Evolutionary conservation across 2,329 filamentous ascomycete species (phyloP).

Genomic region (Pyricularia sp.): DNA sequence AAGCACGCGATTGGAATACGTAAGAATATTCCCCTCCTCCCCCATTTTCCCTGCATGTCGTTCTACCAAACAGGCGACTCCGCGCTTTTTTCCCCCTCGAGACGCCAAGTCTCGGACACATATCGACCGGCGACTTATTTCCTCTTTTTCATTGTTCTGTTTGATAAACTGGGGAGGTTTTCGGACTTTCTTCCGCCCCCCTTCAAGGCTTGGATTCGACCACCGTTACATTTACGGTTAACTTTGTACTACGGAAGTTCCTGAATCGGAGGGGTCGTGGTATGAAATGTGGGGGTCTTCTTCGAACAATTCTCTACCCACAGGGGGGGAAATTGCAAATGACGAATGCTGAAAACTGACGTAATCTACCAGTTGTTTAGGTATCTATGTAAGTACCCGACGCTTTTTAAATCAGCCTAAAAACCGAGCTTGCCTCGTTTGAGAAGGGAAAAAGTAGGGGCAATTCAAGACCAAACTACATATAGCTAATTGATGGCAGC

Average conservation of each 20-base stretch:
- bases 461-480: too few relatives aligned
- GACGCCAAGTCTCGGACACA: not conserved
- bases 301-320: not conserved
- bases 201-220: too few relatives aligned
- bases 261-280: too few relatives aligned
- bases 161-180: not conserved
- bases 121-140: not conserved
- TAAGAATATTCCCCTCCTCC: not conserved
- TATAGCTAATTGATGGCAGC: too few relatives aligned
- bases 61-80: not conserved
- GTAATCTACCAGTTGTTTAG: too few relatives aligned
- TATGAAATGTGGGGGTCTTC: not conserved
- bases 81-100: too few relatives aligned
- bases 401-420: too few relatives aligned
- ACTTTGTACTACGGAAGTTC: too few relatives aligned
- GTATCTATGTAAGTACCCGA: too few relatives aligned
- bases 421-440: too few relatives aligned
- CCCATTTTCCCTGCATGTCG: not conserved
- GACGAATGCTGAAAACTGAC: not conserved
- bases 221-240: not conserved
- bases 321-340: not conserved
- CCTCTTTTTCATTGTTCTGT: not conserved
- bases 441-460: too few relatives aligned
- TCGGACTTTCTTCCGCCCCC: not conserved
- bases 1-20: not conserved